A percentile compares a stretch with the other conserved stretches of the same genome.
Conservation (phyloP, 2,329 filamentous ascomycete species). For the Exserohilum turcica region DNA sequence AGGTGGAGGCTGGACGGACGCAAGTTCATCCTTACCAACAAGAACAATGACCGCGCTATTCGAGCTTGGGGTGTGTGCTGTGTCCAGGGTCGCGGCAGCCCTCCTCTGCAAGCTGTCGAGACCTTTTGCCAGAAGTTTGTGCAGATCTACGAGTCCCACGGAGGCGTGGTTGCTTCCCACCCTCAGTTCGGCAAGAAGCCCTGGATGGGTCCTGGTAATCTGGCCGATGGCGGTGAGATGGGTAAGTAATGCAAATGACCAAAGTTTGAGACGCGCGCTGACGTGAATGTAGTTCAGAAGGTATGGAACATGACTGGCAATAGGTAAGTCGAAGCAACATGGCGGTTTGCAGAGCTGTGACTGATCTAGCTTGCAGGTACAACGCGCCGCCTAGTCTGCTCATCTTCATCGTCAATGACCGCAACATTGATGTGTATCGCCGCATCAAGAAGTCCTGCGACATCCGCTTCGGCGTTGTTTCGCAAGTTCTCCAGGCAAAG, state of each 20-base stretch:
- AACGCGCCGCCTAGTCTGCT: conserved; percentile 72
- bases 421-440: conserved; percentile 74
- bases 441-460: conserved; percentile 89
- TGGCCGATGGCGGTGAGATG: conserved; percentile 53
- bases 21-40: conserved; percentile 73
- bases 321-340: conserved; percentile 27
- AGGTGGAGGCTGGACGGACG: conserved; percentile 84
- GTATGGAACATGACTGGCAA: conserved; percentile 63
- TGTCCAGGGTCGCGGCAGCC: conserved; percentile 59
- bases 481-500: conserved; percentile 76
- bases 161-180: conserved; percentile 57
- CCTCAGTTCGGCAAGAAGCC: conserved; percentile 38
- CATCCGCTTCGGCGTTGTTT: conserved; percentile 79
- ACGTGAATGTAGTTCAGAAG: conserved; percentile 49
- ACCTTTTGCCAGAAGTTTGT: conserved; percentile 66
- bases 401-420: conserved; percentile 75
- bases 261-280: background rate
- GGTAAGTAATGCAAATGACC: background rate
- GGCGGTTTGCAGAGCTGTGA: background rate
- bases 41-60: conserved; percentile 64
- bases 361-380: conserved; percentile 33
- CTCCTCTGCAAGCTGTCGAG: conserved; percentile 53
- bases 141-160: conserved; percentile 64
- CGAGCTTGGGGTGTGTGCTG: conserved; percentile 76
- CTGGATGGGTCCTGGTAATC: conserved; percentile 37